Base-by-base conservation (phyloP, 345 rosid species). In the Raphanus sativus region DNA sequence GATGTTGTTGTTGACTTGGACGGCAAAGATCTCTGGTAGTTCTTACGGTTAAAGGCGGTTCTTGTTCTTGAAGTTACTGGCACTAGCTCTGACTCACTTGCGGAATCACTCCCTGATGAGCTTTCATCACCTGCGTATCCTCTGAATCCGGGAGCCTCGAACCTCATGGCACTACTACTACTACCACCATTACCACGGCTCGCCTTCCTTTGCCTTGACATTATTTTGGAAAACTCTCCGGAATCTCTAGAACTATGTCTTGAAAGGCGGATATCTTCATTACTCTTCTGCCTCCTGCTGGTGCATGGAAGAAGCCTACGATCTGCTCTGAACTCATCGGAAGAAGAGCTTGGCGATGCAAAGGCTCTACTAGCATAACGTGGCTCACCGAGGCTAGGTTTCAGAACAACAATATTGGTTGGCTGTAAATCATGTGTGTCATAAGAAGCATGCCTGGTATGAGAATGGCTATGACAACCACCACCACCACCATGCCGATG, bases 361-460 rank as follows among this genome's bases (percentile, higher is more conserved):
- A 81, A 74, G 54, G 69, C 60, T 79, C 83, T 84, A 69, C 74
- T 63, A 70, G 83, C 79, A 83, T 79, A 81, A 29, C 73, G 86
- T 62, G 77, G 71, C 86, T 83, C 90, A 33, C 88, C 98, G 28
- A 86, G 58, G 80, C 87, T 91, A 70, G 99, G 97, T 76, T 96
- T 96, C 68, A 96, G 83, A 75, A 96, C 94, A 78, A 93, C 95
- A 81, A 96, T 96, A 81, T 86, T 88, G 54, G 98, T 91, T 26
- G 91, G 90, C 73, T 80, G 71, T 32, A 85, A 74, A 71, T 81
- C 83, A 33, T 60, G 54, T 17, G 73, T 28, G 55, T 70, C 75
- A 69, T 76, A 81, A 79, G 86, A 75, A 68, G 34, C 69, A 73
- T 68, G 75, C 67, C 84, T 83, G 24, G 77, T 16, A 60, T 56